Evolutionary conservation across 192 early-diverging fungal species (phyloP).

Genomic region (Backusella sp.): DNA sequence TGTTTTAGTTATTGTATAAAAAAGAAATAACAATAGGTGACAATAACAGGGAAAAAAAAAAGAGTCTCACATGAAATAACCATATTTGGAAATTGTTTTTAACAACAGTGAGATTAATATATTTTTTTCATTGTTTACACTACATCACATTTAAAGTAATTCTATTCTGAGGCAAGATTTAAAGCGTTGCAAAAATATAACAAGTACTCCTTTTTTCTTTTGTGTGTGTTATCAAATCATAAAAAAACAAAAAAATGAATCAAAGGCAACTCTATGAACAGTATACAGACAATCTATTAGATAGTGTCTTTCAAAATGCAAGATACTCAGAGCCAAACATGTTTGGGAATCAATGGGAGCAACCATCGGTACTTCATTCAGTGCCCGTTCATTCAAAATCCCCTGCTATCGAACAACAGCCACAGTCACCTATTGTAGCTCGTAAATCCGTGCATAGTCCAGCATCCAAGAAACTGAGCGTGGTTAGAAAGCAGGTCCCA

Average conservation of each 20-base stretch:
- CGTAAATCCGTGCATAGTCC: not conserved
- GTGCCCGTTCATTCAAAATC: not conserved
- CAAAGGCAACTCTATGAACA: not conserved
- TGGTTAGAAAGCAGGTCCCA: not conserved
- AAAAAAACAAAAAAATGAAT: not conserved
- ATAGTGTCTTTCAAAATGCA: constrained; percentile 3
- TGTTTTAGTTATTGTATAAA: not conserved
- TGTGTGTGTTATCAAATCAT: not conserved
- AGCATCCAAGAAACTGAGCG: not conserved
- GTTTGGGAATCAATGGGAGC: not conserved
- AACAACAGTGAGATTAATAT: not conserved
- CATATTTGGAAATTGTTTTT: constrained; percentile 1
- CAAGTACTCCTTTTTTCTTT: not conserved
- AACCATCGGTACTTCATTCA: not conserved
- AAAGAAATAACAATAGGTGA: not conserved
- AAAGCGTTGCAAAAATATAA: not conserved
- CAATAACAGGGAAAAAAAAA: not conserved
- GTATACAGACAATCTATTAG: not conserved
- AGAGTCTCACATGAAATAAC: not conserved
- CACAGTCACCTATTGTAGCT: not conserved
- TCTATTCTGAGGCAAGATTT: not conserved
- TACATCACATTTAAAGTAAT: constrained; percentile 8
- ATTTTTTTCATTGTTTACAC: constrained; percentile 1
- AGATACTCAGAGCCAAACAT: not conserved
- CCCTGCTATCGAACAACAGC: not conserved